phyloP scores from a whole-genome alignment of 1,284 basidiomycete genomes.

The Rhodotorula sp. region DNA sequence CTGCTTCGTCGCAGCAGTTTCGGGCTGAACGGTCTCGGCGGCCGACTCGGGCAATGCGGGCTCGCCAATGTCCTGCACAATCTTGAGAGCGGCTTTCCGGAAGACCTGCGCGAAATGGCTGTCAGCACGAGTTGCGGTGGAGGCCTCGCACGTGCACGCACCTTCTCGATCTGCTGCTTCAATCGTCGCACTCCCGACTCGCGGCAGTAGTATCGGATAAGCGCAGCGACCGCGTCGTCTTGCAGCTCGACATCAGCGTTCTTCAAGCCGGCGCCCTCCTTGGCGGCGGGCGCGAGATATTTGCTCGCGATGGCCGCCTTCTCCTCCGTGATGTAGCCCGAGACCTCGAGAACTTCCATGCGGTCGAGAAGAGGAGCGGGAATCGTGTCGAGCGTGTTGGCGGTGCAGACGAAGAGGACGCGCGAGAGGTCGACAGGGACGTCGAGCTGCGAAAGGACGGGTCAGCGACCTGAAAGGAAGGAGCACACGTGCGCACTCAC shows the following conservation, averaged over 20 bases:
- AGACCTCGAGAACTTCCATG: slow-evolving; percentile 88
- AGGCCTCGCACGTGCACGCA: slow-evolving; percentile 44
- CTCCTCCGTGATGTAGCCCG: slow-evolving; percentile 94
- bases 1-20: slow-evolving; percentile 3
- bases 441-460: slow-evolving; percentile 63
- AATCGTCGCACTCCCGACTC: slow-evolving; percentile 93
- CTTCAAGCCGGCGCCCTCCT: slow-evolving; percentile 82
- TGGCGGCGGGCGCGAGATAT: slow-evolving; percentile 92
- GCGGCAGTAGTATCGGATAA: slow-evolving; percentile 95
- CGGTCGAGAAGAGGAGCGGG: slow-evolving; percentile 87
- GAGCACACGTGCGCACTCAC: slow-evolving; percentile 53
- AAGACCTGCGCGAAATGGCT: slow-evolving; percentile 71
- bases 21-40: slow-evolving; percentile 48
- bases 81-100: slow-evolving; percentile 89
- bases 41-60: slow-evolving; percentile 71
- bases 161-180: slow-evolving; percentile 94
- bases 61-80: slow-evolving; percentile 89
- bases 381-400: slow-evolving; percentile 90
- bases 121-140: not conserved
- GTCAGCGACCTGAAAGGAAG: not conserved
- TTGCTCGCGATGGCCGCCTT: slow-evolving; percentile 87
- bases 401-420: slow-evolving; percentile 95
- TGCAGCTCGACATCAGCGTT: slow-evolving; percentile 76
- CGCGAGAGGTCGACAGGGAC: slow-evolving; percentile 95
- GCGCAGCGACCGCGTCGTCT: slow-evolving; percentile 73